Conservation (phyloP, 2,329 filamentous ascomycete species). For the Epicoccum sorghinum region DNA sequence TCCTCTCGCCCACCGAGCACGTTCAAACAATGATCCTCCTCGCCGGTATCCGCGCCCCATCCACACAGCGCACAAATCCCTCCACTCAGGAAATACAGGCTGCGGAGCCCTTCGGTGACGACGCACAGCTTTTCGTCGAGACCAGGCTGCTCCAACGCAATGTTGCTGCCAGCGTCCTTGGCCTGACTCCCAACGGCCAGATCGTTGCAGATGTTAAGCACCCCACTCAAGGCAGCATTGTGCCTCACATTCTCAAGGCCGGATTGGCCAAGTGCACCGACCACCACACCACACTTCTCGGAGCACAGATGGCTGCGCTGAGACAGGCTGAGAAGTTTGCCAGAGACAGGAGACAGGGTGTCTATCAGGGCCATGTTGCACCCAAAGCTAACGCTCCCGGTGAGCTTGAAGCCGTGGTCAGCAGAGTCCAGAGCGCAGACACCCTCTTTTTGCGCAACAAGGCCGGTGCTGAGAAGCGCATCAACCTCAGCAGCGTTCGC, state of each 20-base stretch:
- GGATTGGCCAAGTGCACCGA: conserved; percentile 93
- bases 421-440: conserved; percentile 85
- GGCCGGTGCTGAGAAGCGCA: conserved; percentile 82
- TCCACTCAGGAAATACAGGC: conserved; percentile 80
- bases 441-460: conserved; percentile 87
- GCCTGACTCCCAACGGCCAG: conserved; percentile 86
- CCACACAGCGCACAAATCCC: conserved; percentile 83
- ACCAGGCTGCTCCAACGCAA: conserved; percentile 82
- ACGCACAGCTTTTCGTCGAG: conserved; percentile 88
- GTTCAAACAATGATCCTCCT: conserved; percentile 86
- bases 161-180: conserved; percentile 81
- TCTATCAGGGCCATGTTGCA: conserved; percentile 82
- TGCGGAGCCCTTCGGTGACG: conserved; percentile 87
- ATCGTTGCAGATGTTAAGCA: conserved; percentile 88
- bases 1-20: conserved; percentile 83
- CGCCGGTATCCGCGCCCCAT: conserved; percentile 85
- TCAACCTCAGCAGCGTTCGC: conserved; percentile 90
- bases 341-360: conserved; percentile 73
- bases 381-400: conserved; percentile 64
- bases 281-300: conserved; percentile 92
- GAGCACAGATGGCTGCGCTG: conserved; percentile 82
- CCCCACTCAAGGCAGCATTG: conserved; percentile 84
- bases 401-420: conserved; percentile 81
- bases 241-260: conserved; percentile 85
- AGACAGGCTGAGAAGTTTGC: conserved; percentile 87